phyloP scores from a whole-genome alignment of 202 grass and related monocot genomes.

The Digitaria exilis region DNA sequence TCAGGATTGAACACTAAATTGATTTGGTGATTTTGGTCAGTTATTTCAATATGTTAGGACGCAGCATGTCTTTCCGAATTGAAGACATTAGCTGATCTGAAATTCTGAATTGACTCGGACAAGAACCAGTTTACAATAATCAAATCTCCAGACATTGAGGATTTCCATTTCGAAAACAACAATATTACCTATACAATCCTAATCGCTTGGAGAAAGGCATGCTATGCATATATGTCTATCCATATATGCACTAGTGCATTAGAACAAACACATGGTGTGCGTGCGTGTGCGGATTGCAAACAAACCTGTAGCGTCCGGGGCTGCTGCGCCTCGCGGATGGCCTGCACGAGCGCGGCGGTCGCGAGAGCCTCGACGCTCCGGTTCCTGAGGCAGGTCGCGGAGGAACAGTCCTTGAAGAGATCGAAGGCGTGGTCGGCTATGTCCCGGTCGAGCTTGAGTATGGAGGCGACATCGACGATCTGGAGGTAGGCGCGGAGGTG shows the following conservation, averaged over 20 bases:
- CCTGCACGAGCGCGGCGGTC: slow-evolving; percentile 92
- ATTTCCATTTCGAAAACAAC: neutral
- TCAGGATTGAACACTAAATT: neutral
- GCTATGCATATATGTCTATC: neutral
- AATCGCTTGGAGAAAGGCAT: neutral
- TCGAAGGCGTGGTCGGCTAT: slow-evolving; percentile 96
- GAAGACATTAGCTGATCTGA: neutral
- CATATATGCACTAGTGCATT: slow-evolving; percentile 20
- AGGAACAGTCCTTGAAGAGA: slow-evolving; percentile 89
- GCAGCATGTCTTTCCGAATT: neutral
- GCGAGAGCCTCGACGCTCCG: slow-evolving; percentile 92
- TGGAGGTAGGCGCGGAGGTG: slow-evolving; percentile 93
- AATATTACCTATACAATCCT: neutral
- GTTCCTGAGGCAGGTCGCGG: slow-evolving; percentile 84
- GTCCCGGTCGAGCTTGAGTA: slow-evolving; percentile 76
- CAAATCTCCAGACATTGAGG: neutral
- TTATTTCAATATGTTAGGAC: slow-evolving; percentile 14
- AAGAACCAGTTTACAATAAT: neutral
- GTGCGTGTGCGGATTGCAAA: neutral
- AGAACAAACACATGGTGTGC: slow-evolving; percentile 23
- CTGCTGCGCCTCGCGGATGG: slow-evolving; percentile 91
- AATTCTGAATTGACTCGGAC: neutral
- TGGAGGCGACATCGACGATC: slow-evolving; percentile 88
- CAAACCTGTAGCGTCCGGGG: slow-evolving; percentile 89
- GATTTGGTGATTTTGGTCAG: neutral